These are phyloP conservation scores for Coprinopsis marcescibilis DNA, from an alignment of 768 basidiomycete genomes.

Conservation along the genomic window DNA sequence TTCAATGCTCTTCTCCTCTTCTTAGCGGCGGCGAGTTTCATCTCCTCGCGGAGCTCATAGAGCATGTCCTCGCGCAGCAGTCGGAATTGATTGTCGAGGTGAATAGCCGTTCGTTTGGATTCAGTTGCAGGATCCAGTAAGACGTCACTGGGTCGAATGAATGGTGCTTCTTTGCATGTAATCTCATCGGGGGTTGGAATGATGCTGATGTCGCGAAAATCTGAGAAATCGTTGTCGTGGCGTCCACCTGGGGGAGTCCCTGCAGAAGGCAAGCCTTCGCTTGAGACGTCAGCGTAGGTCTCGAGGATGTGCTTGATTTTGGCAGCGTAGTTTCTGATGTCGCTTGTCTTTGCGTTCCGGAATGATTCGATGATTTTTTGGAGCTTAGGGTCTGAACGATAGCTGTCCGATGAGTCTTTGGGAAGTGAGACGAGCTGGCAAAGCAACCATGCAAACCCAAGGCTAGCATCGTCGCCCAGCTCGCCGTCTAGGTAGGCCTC, in stretches of 20 bases:
- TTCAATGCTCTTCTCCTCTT: slow-evolving; percentile 26
- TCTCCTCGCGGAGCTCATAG: slow-evolving; percentile 50
- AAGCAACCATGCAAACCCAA: slow-evolving; percentile 43
- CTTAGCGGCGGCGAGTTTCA: slow-evolving; percentile 41
- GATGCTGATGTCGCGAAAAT: slow-evolving; percentile 58
- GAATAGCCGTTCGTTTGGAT: slow-evolving; percentile 33
- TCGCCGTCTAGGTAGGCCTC: slow-evolving; percentile 28
- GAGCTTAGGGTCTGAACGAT: slow-evolving; percentile 33
- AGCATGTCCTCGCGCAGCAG: slow-evolving; percentile 61
- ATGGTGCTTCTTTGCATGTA: slow-evolving; percentile 36
- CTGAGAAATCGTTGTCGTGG: slow-evolving; percentile 62
- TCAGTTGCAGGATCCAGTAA: slow-evolving; percentile 38
- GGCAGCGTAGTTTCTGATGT: slow-evolving; percentile 24
- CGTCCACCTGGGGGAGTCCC: slow-evolving; percentile 51
- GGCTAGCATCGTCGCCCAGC: slow-evolving; percentile 29
- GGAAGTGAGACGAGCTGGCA: slow-evolving; percentile 40
- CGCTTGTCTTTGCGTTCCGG: slow-evolving; percentile 13
- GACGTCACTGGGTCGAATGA: slow-evolving; percentile 38
- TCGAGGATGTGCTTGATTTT: slow-evolving; percentile 32
- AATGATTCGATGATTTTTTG: slow-evolving; percentile 23
- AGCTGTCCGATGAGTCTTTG: slow-evolving; percentile 25
- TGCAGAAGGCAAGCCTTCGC: background rate
- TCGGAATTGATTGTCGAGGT: slow-evolving; percentile 65
- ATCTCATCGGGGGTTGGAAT: slow-evolving; percentile 60
- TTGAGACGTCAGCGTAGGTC: background rate